Evolutionary conservation across 371 early-diverging fungal genomes (phyloP), one percentile per base, ranked within the genome.

Genomic region (Apophysomyces variabilis): DNA sequence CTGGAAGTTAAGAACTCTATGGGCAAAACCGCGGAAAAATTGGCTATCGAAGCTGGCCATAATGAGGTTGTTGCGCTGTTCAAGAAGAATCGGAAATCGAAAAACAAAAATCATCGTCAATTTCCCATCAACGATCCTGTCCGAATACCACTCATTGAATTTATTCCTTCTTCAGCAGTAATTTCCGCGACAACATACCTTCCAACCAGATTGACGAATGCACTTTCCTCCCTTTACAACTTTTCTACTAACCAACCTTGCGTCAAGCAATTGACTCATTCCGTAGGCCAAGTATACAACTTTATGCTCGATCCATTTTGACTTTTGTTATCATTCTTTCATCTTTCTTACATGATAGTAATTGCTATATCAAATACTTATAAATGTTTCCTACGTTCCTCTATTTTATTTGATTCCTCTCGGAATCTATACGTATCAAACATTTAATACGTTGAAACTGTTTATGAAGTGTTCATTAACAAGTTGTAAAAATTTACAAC

Each of bases 281-380:
- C 79, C 35, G 79, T 74, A 39, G 72, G 70, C 38, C 72, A 73
- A 63, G 67, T 78, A 1, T 78, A 78, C 67, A 71, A 71, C 59
- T 75, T 73, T 56, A 78, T 78, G 74, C 63, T 78, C n/a, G 78
- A 78, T 68, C 78, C 78, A 6, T 78, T 78, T 60, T 78, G 65
- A 67, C 39, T 41, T 43, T 36, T 66, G n/a, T 50, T n/a, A 21
- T 50, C 54, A 50, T 50, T 16, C 9, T n/a, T 50, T 21, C 54
- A 50, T 50, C 21, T 57, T 26, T 11, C 41, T 41, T 50, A 50
- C 54, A 50, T 21, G 54, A 50, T 50, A 50, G 54, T 50, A 50
- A 50, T 50, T 50, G 54, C 32, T 26, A 50, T 50, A 50, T 50
- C 54, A 50, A 26, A 50, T 50, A 50, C 54, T 9, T 50, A 50